These are phyloP conservation scores for Kluyveromyces lactis DNA, from an alignment of 805 yeast species.

Conservation along the genomic window DNA sequence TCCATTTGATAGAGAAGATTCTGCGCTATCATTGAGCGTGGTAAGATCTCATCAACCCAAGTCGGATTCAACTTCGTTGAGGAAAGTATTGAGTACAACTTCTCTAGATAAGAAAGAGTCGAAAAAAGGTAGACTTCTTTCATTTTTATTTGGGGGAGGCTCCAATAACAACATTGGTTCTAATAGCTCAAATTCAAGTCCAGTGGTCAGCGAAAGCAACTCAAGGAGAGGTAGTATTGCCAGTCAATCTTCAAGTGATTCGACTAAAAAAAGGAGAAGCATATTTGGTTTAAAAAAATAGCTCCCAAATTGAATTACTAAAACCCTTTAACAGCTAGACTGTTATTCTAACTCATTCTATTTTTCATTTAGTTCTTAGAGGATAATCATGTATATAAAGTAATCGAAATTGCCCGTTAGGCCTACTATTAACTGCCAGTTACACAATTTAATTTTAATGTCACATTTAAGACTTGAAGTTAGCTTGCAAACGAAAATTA, in stretches of 20 bases:
- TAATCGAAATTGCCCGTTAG: too few species aligned
- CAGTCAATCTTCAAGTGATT: slow-evolving; percentile 12
- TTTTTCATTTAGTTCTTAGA: too few species aligned
- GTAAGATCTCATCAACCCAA: neutral
- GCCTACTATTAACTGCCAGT: too few species aligned
- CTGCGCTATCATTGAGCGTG: neutral
- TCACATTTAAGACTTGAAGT: too few species aligned
- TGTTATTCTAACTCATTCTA: too few species aligned
- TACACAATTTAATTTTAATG: too few species aligned
- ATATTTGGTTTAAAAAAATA: neutral
- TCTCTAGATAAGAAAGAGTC: slow-evolving; percentile 5
- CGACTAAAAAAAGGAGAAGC: neutral
- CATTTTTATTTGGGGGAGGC: slow-evolving; percentile 11
- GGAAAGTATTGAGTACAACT: slow-evolving; percentile 17
- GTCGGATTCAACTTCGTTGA: neutral
- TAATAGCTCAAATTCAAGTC: neutral
- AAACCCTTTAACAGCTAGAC: too few species aligned
- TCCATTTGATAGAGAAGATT: neutral
- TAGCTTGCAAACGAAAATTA: too few species aligned
- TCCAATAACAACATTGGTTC: slow-evolving; percentile 3
- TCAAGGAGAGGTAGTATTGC: slow-evolving; percentile 9
- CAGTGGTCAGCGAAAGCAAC: neutral
- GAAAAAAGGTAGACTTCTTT: slow-evolving; percentile 12
- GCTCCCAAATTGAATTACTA: neutral
- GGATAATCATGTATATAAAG: too few species aligned